phyloP scores from a whole-genome alignment of 768 basidiomycete genomes.

The Tephrocybe sp. region DNA sequence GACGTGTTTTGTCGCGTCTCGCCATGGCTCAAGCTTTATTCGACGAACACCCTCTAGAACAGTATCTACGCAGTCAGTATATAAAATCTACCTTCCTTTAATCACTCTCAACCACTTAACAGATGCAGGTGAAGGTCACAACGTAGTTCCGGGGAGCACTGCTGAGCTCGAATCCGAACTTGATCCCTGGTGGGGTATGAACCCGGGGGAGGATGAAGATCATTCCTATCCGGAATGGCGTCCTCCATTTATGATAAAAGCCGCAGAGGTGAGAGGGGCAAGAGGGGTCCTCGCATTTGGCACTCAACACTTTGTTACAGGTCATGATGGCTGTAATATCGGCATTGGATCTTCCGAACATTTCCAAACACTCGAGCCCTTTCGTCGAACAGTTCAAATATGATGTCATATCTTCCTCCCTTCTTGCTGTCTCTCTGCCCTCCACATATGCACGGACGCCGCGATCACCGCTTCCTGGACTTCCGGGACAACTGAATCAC shows the following conservation, averaged over 20 bases:
- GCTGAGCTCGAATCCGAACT: conserved; percentile 39
- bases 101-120: not conserved
- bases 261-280: conserved; percentile 38
- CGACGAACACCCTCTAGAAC: conserved; percentile 74
- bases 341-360: conserved; percentile 27
- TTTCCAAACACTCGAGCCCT: conserved; percentile 38
- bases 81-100: not conserved
- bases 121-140: conserved; percentile 62
- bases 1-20: conserved; percentile 9
- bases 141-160: conserved; percentile 58
- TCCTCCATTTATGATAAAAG: conserved; percentile 32
- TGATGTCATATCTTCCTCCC: conserved; percentile 76
- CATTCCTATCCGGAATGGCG: conserved; percentile 33
- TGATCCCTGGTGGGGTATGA: conserved; percentile 29
- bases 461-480: conserved; percentile 37
- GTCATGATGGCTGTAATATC: conserved; percentile 38
- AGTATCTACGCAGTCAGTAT: conserved; percentile 64
- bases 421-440: conserved; percentile 57
- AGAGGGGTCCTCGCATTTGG: not conserved
- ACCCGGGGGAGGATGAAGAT: conserved; percentile 26
- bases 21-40: conserved; percentile 77
- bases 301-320: conserved; percentile 27
- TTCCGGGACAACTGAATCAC: conserved; percentile 41
- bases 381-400: conserved; percentile 85
- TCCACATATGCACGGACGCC: conserved; percentile 32